phyloP scores from a whole-genome alignment of 176 grass and related monocot genomes.

The Aegilops longissima region DNA sequence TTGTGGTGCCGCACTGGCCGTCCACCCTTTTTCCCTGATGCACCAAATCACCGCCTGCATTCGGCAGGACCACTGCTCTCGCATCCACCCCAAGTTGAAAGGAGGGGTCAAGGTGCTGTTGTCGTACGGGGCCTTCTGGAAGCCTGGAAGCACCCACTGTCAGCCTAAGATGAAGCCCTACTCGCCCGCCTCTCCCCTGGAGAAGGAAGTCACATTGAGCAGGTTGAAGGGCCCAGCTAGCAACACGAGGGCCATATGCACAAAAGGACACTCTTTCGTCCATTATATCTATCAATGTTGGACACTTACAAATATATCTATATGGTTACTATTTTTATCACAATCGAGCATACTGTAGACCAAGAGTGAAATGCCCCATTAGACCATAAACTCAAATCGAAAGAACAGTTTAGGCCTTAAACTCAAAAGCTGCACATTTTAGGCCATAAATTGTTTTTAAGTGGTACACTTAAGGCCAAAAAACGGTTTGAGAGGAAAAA shows the following conservation, averaged over 20 bases:
- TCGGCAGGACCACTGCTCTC: not conserved
- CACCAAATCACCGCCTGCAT: not conserved
- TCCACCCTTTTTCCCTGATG: not conserved
- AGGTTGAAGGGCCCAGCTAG: not conserved
- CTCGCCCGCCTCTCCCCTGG: not conserved
- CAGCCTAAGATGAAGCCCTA: not conserved
- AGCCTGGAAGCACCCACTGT: not conserved
- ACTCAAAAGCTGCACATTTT: too few species aligned
- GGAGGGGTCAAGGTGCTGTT: not conserved
- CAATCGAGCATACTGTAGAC: slow-evolving; percentile 15
- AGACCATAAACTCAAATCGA: too few species aligned
- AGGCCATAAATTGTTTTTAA: too few species aligned
- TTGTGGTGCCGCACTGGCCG: not conserved
- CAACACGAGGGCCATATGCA: not conserved
- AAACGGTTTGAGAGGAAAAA: too few species aligned
- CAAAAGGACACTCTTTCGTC: not conserved
- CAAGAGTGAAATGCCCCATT: not conserved
- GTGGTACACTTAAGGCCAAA: too few species aligned
- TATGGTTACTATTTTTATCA: not conserved
- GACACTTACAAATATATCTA: slow-evolving; percentile 24
- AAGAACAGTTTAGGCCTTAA: too few species aligned
- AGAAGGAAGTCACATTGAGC: not conserved
- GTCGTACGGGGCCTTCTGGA: not conserved
- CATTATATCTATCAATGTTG: not conserved
- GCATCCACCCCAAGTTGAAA: slow-evolving; percentile 4